phyloP scores from a whole-genome alignment of 306 rosid species.

The Medicago lupulina region DNA sequence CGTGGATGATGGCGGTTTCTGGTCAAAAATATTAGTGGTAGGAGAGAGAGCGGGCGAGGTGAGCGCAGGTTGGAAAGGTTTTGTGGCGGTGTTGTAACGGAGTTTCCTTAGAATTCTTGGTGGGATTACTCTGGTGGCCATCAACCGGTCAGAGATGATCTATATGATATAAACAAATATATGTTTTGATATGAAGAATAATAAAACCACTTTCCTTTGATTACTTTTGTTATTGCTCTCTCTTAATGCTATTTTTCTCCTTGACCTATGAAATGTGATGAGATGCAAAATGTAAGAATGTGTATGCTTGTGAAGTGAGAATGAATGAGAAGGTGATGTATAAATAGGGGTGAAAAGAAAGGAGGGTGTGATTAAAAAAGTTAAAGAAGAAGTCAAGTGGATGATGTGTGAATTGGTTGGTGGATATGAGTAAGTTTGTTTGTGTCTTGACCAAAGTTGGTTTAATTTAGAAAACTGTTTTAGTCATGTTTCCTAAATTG shows the following conservation, averaged over 20 bases:
- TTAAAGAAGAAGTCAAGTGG: conserved; percentile 6
- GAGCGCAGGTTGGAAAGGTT: conserved; percentile 51
- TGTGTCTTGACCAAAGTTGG: background rate
- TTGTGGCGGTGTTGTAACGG: conserved; percentile 49
- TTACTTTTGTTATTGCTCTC: background rate
- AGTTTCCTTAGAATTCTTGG: conserved; percentile 58
- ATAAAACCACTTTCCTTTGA: no score
- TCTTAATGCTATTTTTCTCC: background rate
- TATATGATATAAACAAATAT: background rate
- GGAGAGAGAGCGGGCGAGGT: conserved; percentile 49
- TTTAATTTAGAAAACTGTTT: background rate
- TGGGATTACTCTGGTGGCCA: conserved; percentile 65
- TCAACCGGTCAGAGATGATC: conserved; percentile 30
- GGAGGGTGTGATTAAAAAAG: background rate
- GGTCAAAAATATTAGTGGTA: conserved; percentile 13
- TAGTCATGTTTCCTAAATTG: background rate
- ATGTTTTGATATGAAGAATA: background rate
- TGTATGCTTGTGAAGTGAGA: background rate
- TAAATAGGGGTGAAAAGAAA: background rate
- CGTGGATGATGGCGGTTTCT: conserved; percentile 16
- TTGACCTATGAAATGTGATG: background rate
- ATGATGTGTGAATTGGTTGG: background rate
- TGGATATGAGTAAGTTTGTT: background rate
- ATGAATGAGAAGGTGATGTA: background rate
- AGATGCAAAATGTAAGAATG: conserved; percentile 4